Percentiles rank a stretch among this genome's conserved stretches.
phyloP scores from a whole-genome alignment of 306 rosid species.

The Purshia tridentata region DNA sequence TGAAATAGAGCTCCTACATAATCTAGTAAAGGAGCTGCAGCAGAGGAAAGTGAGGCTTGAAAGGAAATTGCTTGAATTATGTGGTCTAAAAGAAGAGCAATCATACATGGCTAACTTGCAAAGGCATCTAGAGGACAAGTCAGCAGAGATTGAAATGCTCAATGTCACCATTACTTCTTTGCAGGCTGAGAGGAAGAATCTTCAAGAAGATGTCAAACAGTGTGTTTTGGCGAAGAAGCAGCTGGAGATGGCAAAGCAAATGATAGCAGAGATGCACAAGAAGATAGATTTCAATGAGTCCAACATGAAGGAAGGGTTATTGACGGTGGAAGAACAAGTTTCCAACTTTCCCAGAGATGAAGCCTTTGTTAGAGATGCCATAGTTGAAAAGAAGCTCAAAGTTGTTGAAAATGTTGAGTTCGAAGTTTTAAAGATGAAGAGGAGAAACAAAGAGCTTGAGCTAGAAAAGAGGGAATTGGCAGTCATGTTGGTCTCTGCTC shows the following conservation, averaged over 20 bases:
- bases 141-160: conserved; percentile 31
- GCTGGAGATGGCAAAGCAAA: conserved; percentile 32
- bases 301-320: conserved; percentile 24
- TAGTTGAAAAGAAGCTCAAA: conserved; percentile 31
- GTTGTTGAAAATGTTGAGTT: conserved; percentile 21
- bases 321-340: conserved; percentile 34
- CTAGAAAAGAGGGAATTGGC: conserved; percentile 47
- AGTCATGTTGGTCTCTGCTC: conserved; percentile 23
- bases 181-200: conserved; percentile 31
- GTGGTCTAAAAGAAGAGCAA: conserved; percentile 34
- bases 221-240: conserved; percentile 28
- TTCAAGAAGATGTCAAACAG: conserved; percentile 34
- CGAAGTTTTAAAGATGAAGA: conserved; percentile 35
- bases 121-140: conserved; percentile 28
- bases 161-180: conserved; percentile 25
- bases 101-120: conserved; percentile 26
- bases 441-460: conserved; percentile 51
- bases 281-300: conserved; percentile 16
- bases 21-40: conserved; percentile 26
- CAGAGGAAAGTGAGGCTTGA: conserved; percentile 37
- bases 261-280: conserved; percentile 30
- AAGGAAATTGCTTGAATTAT: conserved; percentile 36
- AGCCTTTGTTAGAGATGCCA: conserved; percentile 10
- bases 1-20: conserved; percentile 29
- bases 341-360: conserved; percentile 18